These are phyloP conservation scores for Rhizopogon salebrosus DNA, from an alignment of 768 basidiomycete species.

Conservation along the genomic window DNA sequence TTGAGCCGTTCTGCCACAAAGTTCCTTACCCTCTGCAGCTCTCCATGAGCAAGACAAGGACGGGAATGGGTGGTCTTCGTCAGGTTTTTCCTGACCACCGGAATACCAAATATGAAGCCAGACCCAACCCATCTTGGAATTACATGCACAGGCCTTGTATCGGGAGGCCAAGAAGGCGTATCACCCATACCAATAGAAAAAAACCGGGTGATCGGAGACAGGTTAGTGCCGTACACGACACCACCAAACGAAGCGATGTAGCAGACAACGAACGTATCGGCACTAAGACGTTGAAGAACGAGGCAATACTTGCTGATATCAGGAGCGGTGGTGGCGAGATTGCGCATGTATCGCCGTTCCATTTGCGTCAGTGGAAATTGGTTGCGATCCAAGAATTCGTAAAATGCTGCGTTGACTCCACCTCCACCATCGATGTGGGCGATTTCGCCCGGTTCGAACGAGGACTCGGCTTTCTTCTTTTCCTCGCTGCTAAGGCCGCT, in stretches of 20 bases:
- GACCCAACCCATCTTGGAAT: constrained; percentile 23
- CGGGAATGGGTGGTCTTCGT: constrained; percentile 2
- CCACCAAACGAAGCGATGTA: constrained; percentile 31
- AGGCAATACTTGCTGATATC: constrained; percentile 21
- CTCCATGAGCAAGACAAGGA: not conserved
- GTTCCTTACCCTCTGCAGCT: constrained; percentile 4
- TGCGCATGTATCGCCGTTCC: not conserved
- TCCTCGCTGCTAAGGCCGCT: constrained; percentile 1
- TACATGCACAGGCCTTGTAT: constrained; percentile 23
- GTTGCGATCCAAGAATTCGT: constrained; percentile 2
- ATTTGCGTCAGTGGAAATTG: constrained; percentile 1
- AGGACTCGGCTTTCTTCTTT: not conserved
- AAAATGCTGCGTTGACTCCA: constrained; percentile 6
- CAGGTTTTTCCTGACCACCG: constrained; percentile 15
- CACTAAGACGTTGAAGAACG: constrained; percentile 26
- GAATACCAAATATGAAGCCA: constrained; percentile 30
- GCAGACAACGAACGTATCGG: constrained; percentile 30
- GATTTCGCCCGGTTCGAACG: constrained; percentile 8
- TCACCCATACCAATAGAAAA: constrained; percentile 34
- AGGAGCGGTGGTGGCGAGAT: not conserved
- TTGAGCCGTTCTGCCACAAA: not conserved
- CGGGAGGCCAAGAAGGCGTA: constrained; percentile 21
- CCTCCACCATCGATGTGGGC: constrained; percentile 7
- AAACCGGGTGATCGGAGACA: constrained; percentile 21
- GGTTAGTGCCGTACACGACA: constrained; percentile 16